These are phyloP conservation scores for Cyberlindnera maritima DNA, from an alignment of 805 yeast species.

Conservation along the genomic window DNA sequence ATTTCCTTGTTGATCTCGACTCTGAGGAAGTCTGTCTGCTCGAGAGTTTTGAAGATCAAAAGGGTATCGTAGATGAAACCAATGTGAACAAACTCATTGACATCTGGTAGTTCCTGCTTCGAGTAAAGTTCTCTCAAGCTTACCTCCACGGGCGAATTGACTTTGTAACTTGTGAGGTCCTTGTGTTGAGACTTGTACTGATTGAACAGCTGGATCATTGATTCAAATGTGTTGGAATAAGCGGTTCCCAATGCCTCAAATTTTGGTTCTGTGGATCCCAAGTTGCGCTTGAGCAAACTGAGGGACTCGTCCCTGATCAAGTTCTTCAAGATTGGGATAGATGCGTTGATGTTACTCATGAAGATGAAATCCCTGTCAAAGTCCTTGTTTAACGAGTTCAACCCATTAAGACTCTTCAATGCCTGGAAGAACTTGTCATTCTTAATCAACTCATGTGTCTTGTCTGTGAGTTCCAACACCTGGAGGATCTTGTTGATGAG, in stretches of 20 bases:
- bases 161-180: constrained; percentile 52
- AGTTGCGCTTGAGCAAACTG: constrained; percentile 61
- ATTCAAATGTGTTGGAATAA: constrained; percentile 50
- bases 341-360: constrained; percentile 65
- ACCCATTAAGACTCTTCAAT: constrained; percentile 73
- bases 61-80: constrained; percentile 81
- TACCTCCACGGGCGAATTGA: constrained; percentile 84
- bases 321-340: constrained; percentile 72
- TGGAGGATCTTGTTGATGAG: constrained; percentile 73
- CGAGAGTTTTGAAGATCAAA: constrained; percentile 73
- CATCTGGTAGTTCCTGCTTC: constrained; percentile 36
- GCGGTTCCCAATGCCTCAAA: constrained; percentile 52
- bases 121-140: constrained; percentile 61
- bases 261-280: constrained; percentile 47
- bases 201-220: constrained; percentile 62
- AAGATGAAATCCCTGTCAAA: constrained; percentile 72
- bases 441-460: constrained; percentile 75
- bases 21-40: constrained; percentile 58
- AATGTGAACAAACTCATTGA: constrained; percentile 46
- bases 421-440: constrained; percentile 82
- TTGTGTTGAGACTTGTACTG: constrained; percentile 41
- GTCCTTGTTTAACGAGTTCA: constrained; percentile 67
- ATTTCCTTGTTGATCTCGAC: constrained; percentile 69
- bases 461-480: constrained; percentile 82
- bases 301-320: constrained; percentile 75